phyloP scores from a whole-genome alignment of 768 basidiomycete genomes.

The Dioszegia hungarica region DNA sequence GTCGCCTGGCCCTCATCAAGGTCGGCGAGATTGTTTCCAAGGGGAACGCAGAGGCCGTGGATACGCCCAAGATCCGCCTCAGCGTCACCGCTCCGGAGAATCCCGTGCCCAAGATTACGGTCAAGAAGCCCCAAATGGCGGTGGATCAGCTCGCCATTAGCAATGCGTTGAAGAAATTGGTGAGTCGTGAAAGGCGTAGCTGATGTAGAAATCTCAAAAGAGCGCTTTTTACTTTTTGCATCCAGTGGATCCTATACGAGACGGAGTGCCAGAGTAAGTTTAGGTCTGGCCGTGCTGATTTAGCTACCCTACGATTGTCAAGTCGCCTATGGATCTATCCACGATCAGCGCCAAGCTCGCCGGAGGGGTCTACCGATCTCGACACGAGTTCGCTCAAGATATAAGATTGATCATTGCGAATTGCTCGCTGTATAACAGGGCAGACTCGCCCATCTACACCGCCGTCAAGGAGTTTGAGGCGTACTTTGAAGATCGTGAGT shows the following conservation, averaged over 20 bases:
- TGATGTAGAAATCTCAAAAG: slow-evolving; percentile 53
- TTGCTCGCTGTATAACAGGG: slow-evolving; percentile 75
- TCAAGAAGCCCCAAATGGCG: too few species aligned
- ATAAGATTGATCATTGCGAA: slow-evolving; percentile 83
- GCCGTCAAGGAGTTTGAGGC: slow-evolving; percentile 70
- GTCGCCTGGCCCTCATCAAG: slow-evolving; percentile 88
- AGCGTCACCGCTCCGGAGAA: slow-evolving; percentile 34
- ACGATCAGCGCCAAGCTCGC: slow-evolving; percentile 83
- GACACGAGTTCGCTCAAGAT: slow-evolving; percentile 77
- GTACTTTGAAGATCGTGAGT: slow-evolving; percentile 81
- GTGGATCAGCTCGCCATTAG: slow-evolving; percentile 73
- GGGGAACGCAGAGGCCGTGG: slow-evolving; percentile 64
- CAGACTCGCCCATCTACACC: slow-evolving; percentile 61
- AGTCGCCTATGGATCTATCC: slow-evolving; percentile 89
- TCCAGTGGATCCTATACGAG: slow-evolving; percentile 94
- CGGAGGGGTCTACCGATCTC: slow-evolving; percentile 76
- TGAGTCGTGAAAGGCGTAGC: slow-evolving; percentile 13
- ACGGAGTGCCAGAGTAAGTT: slow-evolving; percentile 77
- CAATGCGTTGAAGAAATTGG: slow-evolving; percentile 68
- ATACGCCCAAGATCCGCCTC: slow-evolving; percentile 59
- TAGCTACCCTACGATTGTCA: slow-evolving; percentile 87
- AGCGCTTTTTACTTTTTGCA: slow-evolving; percentile 69
- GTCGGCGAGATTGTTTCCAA: slow-evolving; percentile 82
- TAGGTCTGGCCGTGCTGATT: background rate
- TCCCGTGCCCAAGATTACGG: slow-evolving; percentile 13